Evolutionary conservation across 2,329 filamentous ascomycete species (phyloP).

Genomic region (Aspergillus sp.): DNA sequence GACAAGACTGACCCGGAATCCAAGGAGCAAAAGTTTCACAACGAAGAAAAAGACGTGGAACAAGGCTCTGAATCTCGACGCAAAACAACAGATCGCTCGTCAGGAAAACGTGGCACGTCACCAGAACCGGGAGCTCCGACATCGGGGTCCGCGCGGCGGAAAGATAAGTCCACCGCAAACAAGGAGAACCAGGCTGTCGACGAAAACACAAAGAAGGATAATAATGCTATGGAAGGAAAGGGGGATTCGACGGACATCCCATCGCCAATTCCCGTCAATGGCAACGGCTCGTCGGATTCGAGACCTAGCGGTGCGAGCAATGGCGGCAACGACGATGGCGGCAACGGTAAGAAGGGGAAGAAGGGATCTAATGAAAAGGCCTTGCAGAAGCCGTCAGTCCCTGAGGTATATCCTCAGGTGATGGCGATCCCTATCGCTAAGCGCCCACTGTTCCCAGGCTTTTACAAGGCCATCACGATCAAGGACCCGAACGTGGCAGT

Average conservation of each 20-base stretch:
- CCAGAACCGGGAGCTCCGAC: constrained; percentile 28
- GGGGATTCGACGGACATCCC: constrained; percentile 44
- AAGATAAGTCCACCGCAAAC: constrained; percentile 30
- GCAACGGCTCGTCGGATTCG: constrained; percentile 28
- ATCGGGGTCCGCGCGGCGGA: constrained; percentile 33
- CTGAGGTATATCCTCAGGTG: constrained; percentile 94
- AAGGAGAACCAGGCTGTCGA: constrained; percentile 31
- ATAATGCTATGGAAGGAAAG: constrained; percentile 37
- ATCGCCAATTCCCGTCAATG: constrained; percentile 34
- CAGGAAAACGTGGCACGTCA: constrained; percentile 20
- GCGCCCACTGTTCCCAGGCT: constrained; percentile 88
- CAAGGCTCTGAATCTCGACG: constrained; percentile 39
- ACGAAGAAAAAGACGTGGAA: constrained; percentile 36
- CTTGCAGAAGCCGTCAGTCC: constrained; percentile 79
- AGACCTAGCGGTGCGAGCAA: constrained; percentile 51
- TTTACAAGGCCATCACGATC: constrained; percentile 98
- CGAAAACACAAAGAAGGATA: constrained; percentile 37
- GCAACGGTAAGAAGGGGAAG: constrained; percentile 62
- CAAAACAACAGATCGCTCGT: constrained; percentile 31
- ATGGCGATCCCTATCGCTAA: constrained; percentile 95
- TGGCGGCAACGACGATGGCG: constrained; percentile 51
- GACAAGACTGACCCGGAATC: constrained; percentile 25
- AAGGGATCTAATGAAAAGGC: constrained; percentile 64
- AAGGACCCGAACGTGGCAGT: constrained; percentile 84
- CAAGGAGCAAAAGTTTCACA: constrained; percentile 20